These are phyloP conservation scores for Phalaenopsis aphrodite DNA, from an alignment of 106 monocot genomes.

Conservation along the genomic window DNA sequence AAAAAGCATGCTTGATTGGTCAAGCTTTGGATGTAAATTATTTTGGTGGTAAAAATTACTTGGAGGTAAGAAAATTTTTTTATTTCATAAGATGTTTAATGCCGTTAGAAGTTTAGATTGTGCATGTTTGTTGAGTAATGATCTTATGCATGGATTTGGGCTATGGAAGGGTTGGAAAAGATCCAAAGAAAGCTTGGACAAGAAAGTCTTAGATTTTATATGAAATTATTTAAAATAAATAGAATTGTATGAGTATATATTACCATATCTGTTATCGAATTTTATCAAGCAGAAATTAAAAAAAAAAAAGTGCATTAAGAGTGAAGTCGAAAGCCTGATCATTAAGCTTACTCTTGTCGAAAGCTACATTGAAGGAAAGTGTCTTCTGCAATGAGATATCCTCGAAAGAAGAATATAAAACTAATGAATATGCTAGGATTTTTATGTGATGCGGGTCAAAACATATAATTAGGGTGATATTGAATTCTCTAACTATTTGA, in stretches of 20 bases:
- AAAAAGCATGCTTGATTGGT: constrained; percentile 87
- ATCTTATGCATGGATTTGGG: not conserved
- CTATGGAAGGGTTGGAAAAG: not conserved
- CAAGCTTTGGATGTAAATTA: constrained; percentile 86
- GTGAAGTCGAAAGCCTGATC: not conserved
- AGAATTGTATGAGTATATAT: not conserved
- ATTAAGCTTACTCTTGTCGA: not conserved
- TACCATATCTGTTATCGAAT: not conserved
- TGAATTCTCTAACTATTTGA: too few relatives aligned
- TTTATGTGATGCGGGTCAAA: too few relatives aligned
- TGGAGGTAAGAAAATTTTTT: constrained; percentile 50
- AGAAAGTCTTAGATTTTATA: not conserved
- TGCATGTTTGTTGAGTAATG: not conserved
- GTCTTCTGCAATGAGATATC: too few relatives aligned
- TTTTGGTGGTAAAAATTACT: constrained; percentile 70
- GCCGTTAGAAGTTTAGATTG: not conserved
- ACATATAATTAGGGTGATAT: too few relatives aligned
- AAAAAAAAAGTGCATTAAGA: not conserved
- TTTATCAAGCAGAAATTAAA: not conserved
- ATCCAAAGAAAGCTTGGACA: not conserved
- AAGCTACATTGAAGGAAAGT: too few relatives aligned
- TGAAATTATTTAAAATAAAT: not conserved
- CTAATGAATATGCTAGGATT: too few relatives aligned
- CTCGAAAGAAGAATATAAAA: too few relatives aligned
- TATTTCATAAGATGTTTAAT: not conserved